phyloP scores from a whole-genome alignment of 148 eudicot species.

The Arbutus unedo region DNA sequence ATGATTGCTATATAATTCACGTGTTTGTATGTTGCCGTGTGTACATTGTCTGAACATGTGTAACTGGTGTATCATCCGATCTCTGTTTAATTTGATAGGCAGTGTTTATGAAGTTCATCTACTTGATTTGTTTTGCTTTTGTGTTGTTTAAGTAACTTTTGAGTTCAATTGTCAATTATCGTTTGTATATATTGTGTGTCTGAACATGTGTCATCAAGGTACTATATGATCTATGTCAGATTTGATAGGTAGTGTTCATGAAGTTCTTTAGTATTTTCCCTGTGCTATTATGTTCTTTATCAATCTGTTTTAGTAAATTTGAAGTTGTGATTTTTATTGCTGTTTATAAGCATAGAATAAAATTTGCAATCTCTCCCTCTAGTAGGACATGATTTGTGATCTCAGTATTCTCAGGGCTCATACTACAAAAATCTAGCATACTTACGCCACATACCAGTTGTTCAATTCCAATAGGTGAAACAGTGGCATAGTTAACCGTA shows the following conservation, averaged over 20 bases:
- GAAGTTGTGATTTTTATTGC: background rate
- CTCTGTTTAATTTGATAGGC: too few relatives aligned
- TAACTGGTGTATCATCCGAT: background rate
- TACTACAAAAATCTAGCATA: background rate
- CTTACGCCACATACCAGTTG: background rate
- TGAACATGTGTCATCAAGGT: background rate
- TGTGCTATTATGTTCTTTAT: background rate
- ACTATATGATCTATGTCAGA: background rate
- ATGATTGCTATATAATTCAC: too few relatives aligned
- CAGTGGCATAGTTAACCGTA: background rate
- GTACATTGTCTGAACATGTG: too few relatives aligned
- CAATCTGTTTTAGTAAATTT: background rate
- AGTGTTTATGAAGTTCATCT: too few relatives aligned
- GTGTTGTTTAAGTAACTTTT: background rate
- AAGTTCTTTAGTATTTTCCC: background rate
- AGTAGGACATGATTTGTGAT: background rate
- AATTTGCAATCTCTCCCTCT: background rate
- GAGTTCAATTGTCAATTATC: background rate
- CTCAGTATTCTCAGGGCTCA: background rate
- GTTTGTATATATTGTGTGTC: background rate
- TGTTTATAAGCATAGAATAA: background rate
- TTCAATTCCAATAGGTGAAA: background rate
- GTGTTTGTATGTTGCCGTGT: too few relatives aligned
- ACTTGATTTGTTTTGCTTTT: background rate
- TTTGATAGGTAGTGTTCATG: background rate